A percentile compares a stretch with the other conserved stretches of the same genome.
phyloP scores from a whole-genome alignment of 495 filamentous ascomycete genomes.

The Choiromyces venosus region DNA sequence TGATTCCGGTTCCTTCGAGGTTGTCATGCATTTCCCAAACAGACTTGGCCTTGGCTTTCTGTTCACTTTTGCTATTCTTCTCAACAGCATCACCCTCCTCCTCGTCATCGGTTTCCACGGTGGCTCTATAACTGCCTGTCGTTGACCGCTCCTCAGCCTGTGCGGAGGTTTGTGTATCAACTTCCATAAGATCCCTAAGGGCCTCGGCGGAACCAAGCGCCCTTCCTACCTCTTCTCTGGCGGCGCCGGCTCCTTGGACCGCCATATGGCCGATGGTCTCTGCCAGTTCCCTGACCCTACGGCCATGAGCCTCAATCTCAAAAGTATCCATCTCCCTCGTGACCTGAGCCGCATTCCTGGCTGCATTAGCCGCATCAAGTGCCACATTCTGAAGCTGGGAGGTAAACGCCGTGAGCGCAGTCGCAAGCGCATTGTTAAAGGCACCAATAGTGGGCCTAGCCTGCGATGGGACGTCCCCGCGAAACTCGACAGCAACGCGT shows the following conservation, averaged over 20 bases:
- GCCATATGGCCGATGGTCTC: constrained; percentile 48
- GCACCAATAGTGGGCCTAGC: constrained; percentile 44
- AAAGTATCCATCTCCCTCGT: constrained; percentile 46
- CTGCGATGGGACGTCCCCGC: constrained; percentile 37
- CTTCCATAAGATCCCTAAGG: constrained; percentile 15
- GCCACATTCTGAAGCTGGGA: constrained; percentile 46
- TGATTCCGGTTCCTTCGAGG: neutral
- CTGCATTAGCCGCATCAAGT: constrained; percentile 46
- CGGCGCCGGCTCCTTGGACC: constrained; percentile 33
- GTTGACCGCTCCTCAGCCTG: constrained; percentile 5
- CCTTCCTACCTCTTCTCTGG: constrained; percentile 30
- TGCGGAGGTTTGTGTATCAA: neutral
- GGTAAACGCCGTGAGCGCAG: constrained; percentile 47
- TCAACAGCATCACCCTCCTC: constrained; percentile 1
- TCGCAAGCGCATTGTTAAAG: constrained; percentile 45
- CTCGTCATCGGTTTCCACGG: neutral
- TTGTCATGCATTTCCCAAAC: constrained; percentile 20
- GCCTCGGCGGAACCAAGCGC: constrained; percentile 15
- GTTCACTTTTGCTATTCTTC: neutral
- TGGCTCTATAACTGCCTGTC: constrained; percentile 1
- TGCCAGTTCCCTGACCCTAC: constrained; percentile 48
- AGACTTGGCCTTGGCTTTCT: constrained; percentile 11
- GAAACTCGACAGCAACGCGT: constrained; percentile 24
- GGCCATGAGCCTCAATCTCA: constrained; percentile 46
- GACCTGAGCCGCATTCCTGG: constrained; percentile 44